phyloP scores from a whole-genome alignment of 2,329 filamentous ascomycete species.

The Emergomyces orientalis region DNA sequence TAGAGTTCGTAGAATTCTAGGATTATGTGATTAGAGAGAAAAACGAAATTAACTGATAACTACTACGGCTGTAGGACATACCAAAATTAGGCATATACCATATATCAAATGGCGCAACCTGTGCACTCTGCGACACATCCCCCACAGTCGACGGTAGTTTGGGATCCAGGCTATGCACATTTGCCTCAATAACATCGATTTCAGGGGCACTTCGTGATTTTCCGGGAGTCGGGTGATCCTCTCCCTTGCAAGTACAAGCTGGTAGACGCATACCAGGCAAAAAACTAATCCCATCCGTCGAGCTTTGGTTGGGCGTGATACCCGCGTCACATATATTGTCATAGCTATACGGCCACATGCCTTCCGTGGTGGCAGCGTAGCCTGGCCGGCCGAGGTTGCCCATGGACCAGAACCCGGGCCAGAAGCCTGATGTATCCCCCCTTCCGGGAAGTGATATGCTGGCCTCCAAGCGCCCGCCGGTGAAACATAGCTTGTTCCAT shows the following conservation, averaged over 20 bases:
- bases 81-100: slow-evolving; percentile 57
- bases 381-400: slow-evolving; percentile 62
- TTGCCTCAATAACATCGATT: slow-evolving; percentile 65
- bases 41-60: too few relatives aligned
- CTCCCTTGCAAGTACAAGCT: slow-evolving; percentile 54
- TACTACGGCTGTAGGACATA: slow-evolving; percentile 18
- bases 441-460: slow-evolving; percentile 60
- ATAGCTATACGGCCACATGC: slow-evolving; percentile 67
- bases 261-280: slow-evolving; percentile 63
- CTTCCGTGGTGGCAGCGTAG: slow-evolving; percentile 60
- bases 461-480: slow-evolving; percentile 59
- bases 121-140: slow-evolving; percentile 56
- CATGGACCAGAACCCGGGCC: slow-evolving; percentile 70
- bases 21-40: slow-evolving; percentile 7
- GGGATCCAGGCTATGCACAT: slow-evolving; percentile 45
- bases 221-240: slow-evolving; percentile 58
- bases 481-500: slow-evolving; percentile 67
- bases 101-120: slow-evolving; percentile 60
- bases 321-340: slow-evolving; percentile 58
- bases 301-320: slow-evolving; percentile 63
- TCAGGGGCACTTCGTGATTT: slow-evolving; percentile 59
- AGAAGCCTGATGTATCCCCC: slow-evolving; percentile 59
- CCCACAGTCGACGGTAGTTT: slow-evolving; percentile 45
- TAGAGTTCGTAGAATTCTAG: slow-evolving; percentile 56
- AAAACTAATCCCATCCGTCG: slow-evolving; percentile 54